Evolutionary conservation across 2,329 filamentous ascomycete species (phyloP).

Genomic region (Colletotrichum tropicicola): DNA sequence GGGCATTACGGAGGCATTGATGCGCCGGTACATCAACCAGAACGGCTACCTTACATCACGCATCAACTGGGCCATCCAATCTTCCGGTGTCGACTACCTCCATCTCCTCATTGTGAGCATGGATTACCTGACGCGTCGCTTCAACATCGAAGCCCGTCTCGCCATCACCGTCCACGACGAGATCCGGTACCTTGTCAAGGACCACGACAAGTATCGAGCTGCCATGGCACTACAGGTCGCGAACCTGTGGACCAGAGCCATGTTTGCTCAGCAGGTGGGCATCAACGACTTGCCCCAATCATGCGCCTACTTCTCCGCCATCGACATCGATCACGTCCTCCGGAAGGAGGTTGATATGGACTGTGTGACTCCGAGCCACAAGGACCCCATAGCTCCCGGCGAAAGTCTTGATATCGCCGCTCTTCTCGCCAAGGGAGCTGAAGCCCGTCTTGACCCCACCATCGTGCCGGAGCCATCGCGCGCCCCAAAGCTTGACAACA

Average conservation of each 20-base stretch:
- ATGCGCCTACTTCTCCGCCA: slow-evolving; percentile 94
- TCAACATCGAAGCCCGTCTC: slow-evolving; percentile 84
- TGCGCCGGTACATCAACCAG: slow-evolving; percentile 86
- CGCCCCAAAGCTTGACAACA: slow-evolving; percentile 68
- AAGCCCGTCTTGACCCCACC: slow-evolving; percentile 74
- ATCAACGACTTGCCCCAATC: slow-evolving; percentile 94
- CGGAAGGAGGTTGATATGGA: slow-evolving; percentile 99
- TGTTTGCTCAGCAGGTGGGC: slow-evolving; percentile 97
- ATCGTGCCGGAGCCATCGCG: slow-evolving; percentile 62
- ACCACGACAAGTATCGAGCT: slow-evolving; percentile 85
- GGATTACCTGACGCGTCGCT: slow-evolving; percentile 90
- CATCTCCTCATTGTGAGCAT: slow-evolving; percentile 93
- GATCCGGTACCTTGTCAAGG: slow-evolving; percentile 89
- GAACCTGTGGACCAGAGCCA: slow-evolving; percentile 95
- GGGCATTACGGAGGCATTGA: slow-evolving; percentile 94
- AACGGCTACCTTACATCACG: slow-evolving; percentile 94
- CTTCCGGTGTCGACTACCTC: slow-evolving; percentile 95
- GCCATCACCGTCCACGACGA: slow-evolving; percentile 97
- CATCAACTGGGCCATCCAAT: slow-evolving; percentile 99
- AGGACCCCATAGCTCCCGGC: slow-evolving; percentile 79
- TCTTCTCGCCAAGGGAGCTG: slow-evolving; percentile 77
- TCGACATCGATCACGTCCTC: slow-evolving; percentile 95
- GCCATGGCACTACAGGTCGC: slow-evolving; percentile 94
- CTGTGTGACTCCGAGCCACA: slow-evolving; percentile 90
- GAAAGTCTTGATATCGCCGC: slow-evolving; percentile 85